A percentile compares a stretch with the other conserved stretches of the same genome.
Evolutionary conservation across 2,329 filamentous ascomycete genomes (phyloP).

Genomic region (Pseudogymnoascus sp.): DNA sequence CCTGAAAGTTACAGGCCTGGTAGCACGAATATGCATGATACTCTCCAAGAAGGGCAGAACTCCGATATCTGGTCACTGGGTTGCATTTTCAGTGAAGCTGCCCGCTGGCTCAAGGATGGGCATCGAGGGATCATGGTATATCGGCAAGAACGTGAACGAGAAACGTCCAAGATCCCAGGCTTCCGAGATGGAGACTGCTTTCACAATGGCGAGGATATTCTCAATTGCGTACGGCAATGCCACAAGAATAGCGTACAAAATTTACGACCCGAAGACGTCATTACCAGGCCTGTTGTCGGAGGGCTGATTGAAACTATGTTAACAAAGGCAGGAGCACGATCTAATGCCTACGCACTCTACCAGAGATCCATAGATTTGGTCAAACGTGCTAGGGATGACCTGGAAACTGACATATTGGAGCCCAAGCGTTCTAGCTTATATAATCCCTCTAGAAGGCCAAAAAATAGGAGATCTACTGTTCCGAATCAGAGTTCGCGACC

Average conservation of each 20-base stretch:
- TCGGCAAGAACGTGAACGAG: slow-evolving; percentile 16
- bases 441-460: neutral
- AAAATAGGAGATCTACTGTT: neutral
- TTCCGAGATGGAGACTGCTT: slow-evolving; percentile 23
- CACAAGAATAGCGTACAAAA: slow-evolving; percentile 17
- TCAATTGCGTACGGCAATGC: slow-evolving; percentile 21
- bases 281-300: slow-evolving; percentile 13
- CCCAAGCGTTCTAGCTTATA: no score
- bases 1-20: slow-evolving; percentile 26
- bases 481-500: neutral
- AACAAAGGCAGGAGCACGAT: slow-evolving; percentile 2
- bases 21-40: slow-evolving; percentile 7
- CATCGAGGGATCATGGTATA: slow-evolving; percentile 23
- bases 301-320: slow-evolving; percentile 15
- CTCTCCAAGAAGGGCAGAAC: slow-evolving; percentile 11
- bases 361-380: slow-evolving; percentile 7
- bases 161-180: slow-evolving; percentile 14
- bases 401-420: neutral
- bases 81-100: slow-evolving; percentile 29
- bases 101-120: slow-evolving; percentile 23
- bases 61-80: slow-evolving; percentile 32
- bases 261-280: slow-evolving; percentile 13
- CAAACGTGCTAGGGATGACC: slow-evolving; percentile 1
- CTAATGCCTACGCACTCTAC: slow-evolving; percentile 3
- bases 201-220: slow-evolving; percentile 25